Evolutionary conservation across 306 rosid species (phyloP).

Genomic region (Dalbergia oliveri): DNA sequence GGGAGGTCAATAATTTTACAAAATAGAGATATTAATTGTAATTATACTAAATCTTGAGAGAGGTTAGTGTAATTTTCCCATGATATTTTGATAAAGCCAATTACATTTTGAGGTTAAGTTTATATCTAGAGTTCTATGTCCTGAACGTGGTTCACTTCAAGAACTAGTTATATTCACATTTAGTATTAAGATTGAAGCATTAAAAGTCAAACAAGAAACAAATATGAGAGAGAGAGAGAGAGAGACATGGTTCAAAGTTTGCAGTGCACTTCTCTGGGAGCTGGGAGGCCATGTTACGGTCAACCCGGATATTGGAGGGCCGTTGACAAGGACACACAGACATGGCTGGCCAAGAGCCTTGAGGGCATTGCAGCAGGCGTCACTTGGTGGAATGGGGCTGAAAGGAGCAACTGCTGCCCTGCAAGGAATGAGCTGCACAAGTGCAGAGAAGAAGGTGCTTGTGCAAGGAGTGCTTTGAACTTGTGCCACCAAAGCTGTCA

Average conservation of each 20-base stretch:
- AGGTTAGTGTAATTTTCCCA: too few species aligned
- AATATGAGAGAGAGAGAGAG: neutral
- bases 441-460: constrained; percentile 79
- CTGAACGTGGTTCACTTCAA: neutral
- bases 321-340: constrained; percentile 76
- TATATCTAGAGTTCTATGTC: neutral
- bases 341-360: constrained; percentile 81
- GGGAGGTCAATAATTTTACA: too few species aligned
- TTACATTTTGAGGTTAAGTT: neutral
- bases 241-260: constrained; percentile 78
- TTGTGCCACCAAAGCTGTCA: constrained; percentile 50
- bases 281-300: constrained; percentile 79
- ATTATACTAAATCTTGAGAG: too few species aligned
- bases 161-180: neutral
- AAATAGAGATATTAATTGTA: too few species aligned
- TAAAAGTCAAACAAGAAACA: neutral
- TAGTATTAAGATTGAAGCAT: neutral
- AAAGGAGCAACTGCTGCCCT: constrained; percentile 83
- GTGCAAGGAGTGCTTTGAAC: constrained; percentile 59
- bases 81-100: neutral
- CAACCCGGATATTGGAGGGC: constrained; percentile 83
- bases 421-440: constrained; percentile 89
- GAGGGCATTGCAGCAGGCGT: constrained; percentile 78
- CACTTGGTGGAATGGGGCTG: constrained; percentile 75
- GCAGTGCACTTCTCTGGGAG: constrained; percentile 79